phyloP scores from a whole-genome alignment of 2,329 filamentous ascomycete genomes.

The Sporothrix schenckii region DNA sequence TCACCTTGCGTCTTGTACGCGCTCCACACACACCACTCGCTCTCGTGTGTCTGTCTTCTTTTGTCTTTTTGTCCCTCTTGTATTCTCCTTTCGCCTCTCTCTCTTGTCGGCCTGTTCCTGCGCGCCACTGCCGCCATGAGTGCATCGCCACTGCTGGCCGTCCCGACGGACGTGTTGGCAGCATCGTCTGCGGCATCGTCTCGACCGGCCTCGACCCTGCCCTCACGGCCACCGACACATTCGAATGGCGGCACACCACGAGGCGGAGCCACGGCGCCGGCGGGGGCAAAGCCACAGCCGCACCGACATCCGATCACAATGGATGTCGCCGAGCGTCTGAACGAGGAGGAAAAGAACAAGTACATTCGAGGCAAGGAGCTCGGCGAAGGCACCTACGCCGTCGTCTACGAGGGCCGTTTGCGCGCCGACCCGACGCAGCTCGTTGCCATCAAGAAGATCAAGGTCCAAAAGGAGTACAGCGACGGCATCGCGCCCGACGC shows the following conservation, averaged over 20 bases:
- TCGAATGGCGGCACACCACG: conserved; percentile 30
- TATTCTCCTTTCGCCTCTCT: not conserved
- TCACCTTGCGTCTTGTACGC: not conserved
- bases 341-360: conserved; percentile 79
- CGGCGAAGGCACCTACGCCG: conserved; percentile 94
- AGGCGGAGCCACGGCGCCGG: not conserved
- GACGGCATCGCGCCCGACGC: conserved; percentile 94
- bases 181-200: conserved; percentile 26
- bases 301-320: conserved; percentile 44
- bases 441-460: conserved; percentile 94
- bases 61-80: not conserved
- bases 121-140: conserved; percentile 45
- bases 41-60: not conserved
- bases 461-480: conserved; percentile 79
- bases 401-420: conserved; percentile 88
- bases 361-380: conserved; percentile 84
- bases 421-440: conserved; percentile 69
- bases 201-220: conserved; percentile 21
- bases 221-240: conserved; percentile 32
- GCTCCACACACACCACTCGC: conserved; percentile 1
- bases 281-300: conserved; percentile 27
- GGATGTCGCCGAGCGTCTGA: conserved; percentile 77
- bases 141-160: conserved; percentile 52
- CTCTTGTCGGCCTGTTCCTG: too few relatives aligned
- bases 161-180: conserved; percentile 44